Base-by-base conservation (phyloP, 2,329 filamentous ascomycete genomes). In the Ophiosphaerella narmari region DNA sequence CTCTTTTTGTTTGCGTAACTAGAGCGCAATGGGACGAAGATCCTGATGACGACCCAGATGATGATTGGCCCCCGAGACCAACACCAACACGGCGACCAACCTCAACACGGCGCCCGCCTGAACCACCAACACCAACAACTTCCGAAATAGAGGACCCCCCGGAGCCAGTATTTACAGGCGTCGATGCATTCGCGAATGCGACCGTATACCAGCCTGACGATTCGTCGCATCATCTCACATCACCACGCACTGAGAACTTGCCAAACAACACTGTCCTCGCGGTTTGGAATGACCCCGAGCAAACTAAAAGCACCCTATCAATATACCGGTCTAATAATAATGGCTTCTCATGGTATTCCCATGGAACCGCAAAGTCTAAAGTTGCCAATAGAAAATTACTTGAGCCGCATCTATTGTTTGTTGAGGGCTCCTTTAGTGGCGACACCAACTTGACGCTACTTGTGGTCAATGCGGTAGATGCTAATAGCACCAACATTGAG, bases 291-390 rank as follows among this genome's bases (percentile, higher is more conserved):
- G 55, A 57, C 33, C 49, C 48, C 9, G 14, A 43, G 4, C 34
- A 41, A 26, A 26, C 37, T 2, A 57, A 52, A 18, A 41, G 34
- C 39, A 48, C 57, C 3, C 46, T 62, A 16, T 24, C 43, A 2
- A 43, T 61, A 2, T 65, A 57, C 35, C 53, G 50, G 16, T 59
- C 55, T 1, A 54, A 23, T 5, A 52, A 64, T 43, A 59, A 55
- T 34, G 61, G 59, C 0, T 60, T 60, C 42, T 60, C 59, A n/a
- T 64, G 61, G 60, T 62, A 57, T 34, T 6, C 54, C 3, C 42
- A 51, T 36, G 56, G 55, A 7, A 62, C 41, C 7, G 57, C 38
- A 32, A 52, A 42, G 23, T 54, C 57, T 8, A 45, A 42, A 8
- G 44, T 50, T 2, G 39, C 48, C 3, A 52, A 53, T 3, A 45